Base-by-base conservation (phyloP, 768 basidiomycete genomes). In the Rhizopogon sp. region DNA sequence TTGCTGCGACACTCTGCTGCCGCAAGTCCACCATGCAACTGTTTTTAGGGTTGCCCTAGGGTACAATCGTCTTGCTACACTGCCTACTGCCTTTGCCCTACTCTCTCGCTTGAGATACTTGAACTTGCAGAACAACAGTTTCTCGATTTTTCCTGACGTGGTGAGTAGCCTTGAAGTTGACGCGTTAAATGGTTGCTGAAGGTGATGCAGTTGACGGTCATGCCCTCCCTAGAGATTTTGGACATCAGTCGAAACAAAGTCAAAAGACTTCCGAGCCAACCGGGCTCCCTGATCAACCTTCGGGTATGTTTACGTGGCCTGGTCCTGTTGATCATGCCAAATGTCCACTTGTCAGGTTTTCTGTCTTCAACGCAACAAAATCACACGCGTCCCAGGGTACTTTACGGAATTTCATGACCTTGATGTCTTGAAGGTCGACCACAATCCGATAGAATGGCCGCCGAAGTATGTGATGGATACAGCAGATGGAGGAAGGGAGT, bases 381-480 rank as follows among this genome's bases (percentile, higher is more conserved):
- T 99, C 56, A 79, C 80, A 39, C 78, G 81, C 16, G 77, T 99
- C 3, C 97, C 96, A 2, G 62, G 75, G 7, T 98, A 95, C 69
- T 67, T 99, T 47, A 69, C 79, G 3, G 79, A 84, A 50, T 96
- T 97, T 66, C 71, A 72, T 31, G 75, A 79, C 50, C 76, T 99
- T 40, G 83, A 84, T 45, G 79, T 97, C 33, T 76, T 98, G 62
- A 91, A 91, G 69, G 74, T 90, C 8, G 94, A 96, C 59, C 84
- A 87, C 58, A 98, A 99, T 65, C 95, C 95, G 3, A 79, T 97
- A 39, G 88, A 93, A 69, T 98, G 94, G 93, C 96, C 96, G 0
- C 88, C 91, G 6, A 79, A 74, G 57, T 55, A 73, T 46, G 72
- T 88, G 13, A 65, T 87, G 66, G 78, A 79, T 43, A 63, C 67